Conservation (phyloP, 108 stramenopile genomes). For the Cyclotella kingstonii region DNA sequence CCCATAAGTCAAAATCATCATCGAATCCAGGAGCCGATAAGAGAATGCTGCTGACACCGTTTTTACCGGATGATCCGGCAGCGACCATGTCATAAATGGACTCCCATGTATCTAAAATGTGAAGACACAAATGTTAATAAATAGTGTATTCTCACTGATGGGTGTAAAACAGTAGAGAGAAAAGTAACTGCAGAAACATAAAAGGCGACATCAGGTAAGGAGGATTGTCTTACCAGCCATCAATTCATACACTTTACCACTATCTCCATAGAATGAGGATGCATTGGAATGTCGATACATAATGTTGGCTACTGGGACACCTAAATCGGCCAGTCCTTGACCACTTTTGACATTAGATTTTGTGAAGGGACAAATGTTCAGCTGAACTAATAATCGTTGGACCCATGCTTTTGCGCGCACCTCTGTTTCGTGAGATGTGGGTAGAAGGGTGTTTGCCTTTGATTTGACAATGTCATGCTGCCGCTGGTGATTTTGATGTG, state of each 20-base stretch:
- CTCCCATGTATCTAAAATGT: conserved; percentile 43
- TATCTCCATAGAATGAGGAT: background rate
- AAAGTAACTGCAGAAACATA: background rate
- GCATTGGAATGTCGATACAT: conserved; percentile 60
- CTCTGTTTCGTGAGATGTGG: conserved; percentile 39
- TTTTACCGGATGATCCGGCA: conserved; percentile 58
- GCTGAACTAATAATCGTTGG: conserved; percentile 62
- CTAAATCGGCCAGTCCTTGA: conserved; percentile 66
- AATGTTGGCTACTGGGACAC: conserved; percentile 65
- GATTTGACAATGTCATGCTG: conserved; percentile 7
- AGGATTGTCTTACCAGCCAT: conserved; percentile 75
- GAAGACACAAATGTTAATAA: background rate
- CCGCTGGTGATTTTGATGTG: background rate
- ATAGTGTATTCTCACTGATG: too few relatives aligned
- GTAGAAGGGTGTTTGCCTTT: background rate
- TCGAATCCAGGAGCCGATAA: conserved; percentile 78
- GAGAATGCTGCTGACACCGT: conserved; percentile 66
- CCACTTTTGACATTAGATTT: conserved; percentile 62
- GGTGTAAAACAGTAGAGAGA: too few relatives aligned
- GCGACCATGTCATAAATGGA: conserved; percentile 69
- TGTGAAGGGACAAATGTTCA: conserved; percentile 78
- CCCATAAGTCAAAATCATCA: conserved; percentile 66
- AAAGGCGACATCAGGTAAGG: too few relatives aligned
- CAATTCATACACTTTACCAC: conserved; percentile 37
- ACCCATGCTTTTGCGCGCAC: conserved; percentile 74